Base-by-base conservation (phyloP, 2,329 filamentous ascomycete genomes). In the Pyrenochaeta sp. region DNA sequence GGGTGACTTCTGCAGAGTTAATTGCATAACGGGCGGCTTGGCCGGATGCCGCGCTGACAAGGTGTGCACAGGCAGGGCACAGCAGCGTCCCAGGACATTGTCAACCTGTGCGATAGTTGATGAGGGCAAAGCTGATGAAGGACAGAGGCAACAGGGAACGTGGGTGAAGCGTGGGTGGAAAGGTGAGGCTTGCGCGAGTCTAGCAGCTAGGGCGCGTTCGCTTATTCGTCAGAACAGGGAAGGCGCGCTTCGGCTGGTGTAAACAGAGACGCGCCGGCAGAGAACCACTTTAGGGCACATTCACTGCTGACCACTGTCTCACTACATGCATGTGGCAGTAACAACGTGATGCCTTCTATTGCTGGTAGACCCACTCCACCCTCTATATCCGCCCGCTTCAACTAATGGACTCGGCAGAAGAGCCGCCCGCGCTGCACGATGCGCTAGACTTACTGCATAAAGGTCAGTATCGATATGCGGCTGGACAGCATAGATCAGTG, bases 1-100 rank as follows among this genome's bases (percentile, higher is more conserved):
- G 71, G 71, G 75, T 77, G 73, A 72, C 73, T 68, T 68, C 71
- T 77, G 74, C 75, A 76, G 62, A 72, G 72, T 71, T 71, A 59
- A 69, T 67, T 71, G 73, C 68, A 63, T 65, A 63, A 66, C 64
- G 65, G 63, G 58, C 52, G 47, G 63, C 56, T 50, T 56, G 50
- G 59, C 60, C 59, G 61, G 59, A 52, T 36, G 59, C 58, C 58
- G 57, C 62, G 56, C 58, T 64, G 61, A 55, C 49, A 22, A 39
- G 58, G 55, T 42, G 42, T 50, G 24, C 48, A 55, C 43, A 15
- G 34, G 50, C 43, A 42, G 42, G 25, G 28, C 39, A 47, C 24
- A 37, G 45, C 30, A 34, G 42, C 19, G 37, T 50, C 36, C 19
- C 19, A 25, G 45, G 24, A n/a, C 24, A 49, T 24, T 37, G 39